Conservation (phyloP, 352 stramenopile species). For the Phytopythium aichiense region DNA sequence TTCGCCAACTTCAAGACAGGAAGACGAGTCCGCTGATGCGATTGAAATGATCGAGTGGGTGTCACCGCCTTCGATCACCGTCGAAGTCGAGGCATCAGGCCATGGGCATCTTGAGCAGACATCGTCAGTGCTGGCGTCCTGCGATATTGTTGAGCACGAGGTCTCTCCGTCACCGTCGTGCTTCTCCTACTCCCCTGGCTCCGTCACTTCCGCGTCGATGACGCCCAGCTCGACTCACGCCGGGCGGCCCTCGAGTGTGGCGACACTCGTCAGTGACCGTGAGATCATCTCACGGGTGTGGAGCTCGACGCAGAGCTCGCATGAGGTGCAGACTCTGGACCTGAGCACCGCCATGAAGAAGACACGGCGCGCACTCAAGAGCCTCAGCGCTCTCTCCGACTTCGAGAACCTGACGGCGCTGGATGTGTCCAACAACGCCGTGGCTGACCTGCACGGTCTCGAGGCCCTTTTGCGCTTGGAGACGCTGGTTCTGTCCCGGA, state of each 20-base stretch:
- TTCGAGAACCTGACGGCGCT: constrained; percentile 51
- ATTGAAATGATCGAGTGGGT: neutral
- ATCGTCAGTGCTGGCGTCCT: neutral
- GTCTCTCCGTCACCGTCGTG: constrained; percentile 1
- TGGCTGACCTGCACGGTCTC: constrained; percentile 51
- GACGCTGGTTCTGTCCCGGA: constrained; percentile 47
- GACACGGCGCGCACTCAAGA: constrained; percentile 56
- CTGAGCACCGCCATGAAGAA: constrained; percentile 47
- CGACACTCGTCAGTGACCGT: constrained; percentile 21
- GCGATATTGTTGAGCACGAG: neutral
- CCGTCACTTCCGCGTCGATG: constrained; percentile 10
- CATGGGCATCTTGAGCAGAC: neutral
- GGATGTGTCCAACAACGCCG: constrained; percentile 60
- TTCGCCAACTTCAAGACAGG: neutral
- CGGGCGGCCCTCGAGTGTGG: constrained; percentile 14
- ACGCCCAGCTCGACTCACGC: constrained; percentile 10
- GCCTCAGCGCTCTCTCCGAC: constrained; percentile 34
- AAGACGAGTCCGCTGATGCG: neutral
- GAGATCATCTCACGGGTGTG: constrained; percentile 39
- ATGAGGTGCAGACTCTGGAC: constrained; percentile 32
- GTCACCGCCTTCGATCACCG: neutral
- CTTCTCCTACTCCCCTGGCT: constrained; percentile 7
- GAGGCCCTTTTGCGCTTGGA: constrained; percentile 47
- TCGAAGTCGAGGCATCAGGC: neutral
- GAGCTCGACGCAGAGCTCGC: constrained; percentile 16